phyloP scores from a whole-genome alignment of 345 rosid genomes.

The Citrus mangshanensis region DNA sequence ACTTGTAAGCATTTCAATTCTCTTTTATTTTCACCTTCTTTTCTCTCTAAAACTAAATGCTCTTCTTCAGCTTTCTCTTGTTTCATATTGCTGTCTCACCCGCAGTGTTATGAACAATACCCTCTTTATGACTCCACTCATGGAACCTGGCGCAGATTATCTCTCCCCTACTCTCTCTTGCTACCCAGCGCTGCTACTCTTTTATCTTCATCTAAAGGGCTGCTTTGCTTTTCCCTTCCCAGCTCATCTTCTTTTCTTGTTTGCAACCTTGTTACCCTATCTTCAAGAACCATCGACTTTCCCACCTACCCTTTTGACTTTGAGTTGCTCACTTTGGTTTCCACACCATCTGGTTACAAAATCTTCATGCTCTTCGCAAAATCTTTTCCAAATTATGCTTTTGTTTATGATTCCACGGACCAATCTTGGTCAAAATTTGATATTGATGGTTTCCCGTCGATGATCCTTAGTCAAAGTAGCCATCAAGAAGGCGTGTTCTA shows the following conservation, averaged over 20 bases:
- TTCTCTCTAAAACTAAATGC: slow-evolving; percentile 44
- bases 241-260: slow-evolving; percentile 47
- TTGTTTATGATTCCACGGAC: slow-evolving; percentile 53
- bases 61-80: slow-evolving; percentile 50
- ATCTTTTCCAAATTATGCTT: slow-evolving; percentile 34
- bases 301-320: slow-evolving; percentile 63
- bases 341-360: slow-evolving; percentile 47
- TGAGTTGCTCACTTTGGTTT: slow-evolving; percentile 59
- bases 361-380: slow-evolving; percentile 56
- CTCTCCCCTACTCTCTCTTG: slow-evolving; percentile 35
- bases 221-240: slow-evolving; percentile 61
- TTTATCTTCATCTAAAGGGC: slow-evolving; percentile 67
- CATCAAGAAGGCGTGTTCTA: slow-evolving; percentile 63
- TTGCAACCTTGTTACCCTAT: slow-evolving; percentile 60
- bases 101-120: slow-evolving; percentile 45
- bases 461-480: slow-evolving; percentile 32
- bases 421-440: slow-evolving; percentile 50
- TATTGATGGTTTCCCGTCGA: slow-evolving; percentile 40
- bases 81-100: slow-evolving; percentile 74
- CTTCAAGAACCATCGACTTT: slow-evolving; percentile 51
- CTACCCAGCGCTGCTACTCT: slow-evolving; percentile 28
- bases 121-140: slow-evolving; percentile 55
- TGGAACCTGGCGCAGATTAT: slow-evolving; percentile 54
- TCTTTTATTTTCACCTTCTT: slow-evolving; percentile 48
- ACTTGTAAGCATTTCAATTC: slow-evolving; percentile 64